Base-by-base conservation (phyloP, 164 flowering plant genomes). In the Taxillus chinensis region DNA sequence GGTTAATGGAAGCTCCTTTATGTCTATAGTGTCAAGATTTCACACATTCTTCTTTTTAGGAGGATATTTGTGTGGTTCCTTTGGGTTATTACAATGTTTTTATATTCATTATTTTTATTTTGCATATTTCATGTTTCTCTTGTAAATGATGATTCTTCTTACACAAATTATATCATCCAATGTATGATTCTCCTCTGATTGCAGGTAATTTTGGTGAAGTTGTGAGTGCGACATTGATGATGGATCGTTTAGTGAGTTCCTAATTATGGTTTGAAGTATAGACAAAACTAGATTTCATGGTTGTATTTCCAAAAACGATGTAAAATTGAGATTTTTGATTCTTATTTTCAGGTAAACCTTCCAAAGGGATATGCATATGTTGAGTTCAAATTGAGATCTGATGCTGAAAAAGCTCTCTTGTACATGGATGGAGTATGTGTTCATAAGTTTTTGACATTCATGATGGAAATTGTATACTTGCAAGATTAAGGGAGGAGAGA, bases 321-420 rank as follows among this genome's bases (percentile, higher is more conserved):
- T 27, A 27, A 27, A 27, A 27, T 27, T 27, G 27, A 27, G 27
- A 27, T 27, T 27, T 27, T 27, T 27, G 27, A 0, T 27, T 0
- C 27, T 27, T 27, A 27, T 27, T 27, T 69, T 13, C 84, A 93
- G 97, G 97, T 90, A 45, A 89, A 90, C 68, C 89, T 90, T 68
- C 90, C 97, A 39, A 81, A 80, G 69, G 99, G 96, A 62, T 83
- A 74, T 82, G 99, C 86, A 45, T 93, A 90, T 82, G 99, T 93
- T 46, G 90, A 87, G 70, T 90, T 90, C 77, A 90, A 87, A 77
- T 75, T 74, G 9, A 83, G 93, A 74, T 82, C 85, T 55, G 90
- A 89, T 79, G 99, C 97, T 68, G 99, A 93, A 60, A 90, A 87
- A 64, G 99, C 97, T 12, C 88, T 69, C 50, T 67, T 83, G 59